Evolutionary conservation across 495 filamentous ascomycete species (phyloP), one percentile per base, ranked within the genome.

Genomic region (Talaromyces liani): DNA sequence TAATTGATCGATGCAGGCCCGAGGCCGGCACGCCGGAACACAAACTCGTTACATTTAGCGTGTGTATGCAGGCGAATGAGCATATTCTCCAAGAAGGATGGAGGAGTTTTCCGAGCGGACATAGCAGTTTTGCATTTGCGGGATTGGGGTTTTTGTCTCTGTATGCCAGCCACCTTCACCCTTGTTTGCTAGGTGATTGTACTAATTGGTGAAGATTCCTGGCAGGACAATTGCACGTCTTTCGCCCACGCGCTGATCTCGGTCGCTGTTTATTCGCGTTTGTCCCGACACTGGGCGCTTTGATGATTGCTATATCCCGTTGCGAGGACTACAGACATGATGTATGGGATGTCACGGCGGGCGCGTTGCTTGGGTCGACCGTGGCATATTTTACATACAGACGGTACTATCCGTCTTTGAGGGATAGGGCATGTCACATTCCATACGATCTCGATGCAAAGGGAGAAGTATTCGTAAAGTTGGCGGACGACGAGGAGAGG

Each of bases 261-360:
- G 77, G 81, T 4, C 83, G 82, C 20, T 83, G 83, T 55, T 76
- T 96, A 29, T 33, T 81, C 24, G 78, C 77, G 7, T 72, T 82
- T 24, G 69, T 80, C 1, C 95, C 95, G 4, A 68, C 96, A 2
- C 67, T 98, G 1, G 91, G 88, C 27, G 95, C 95, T 6, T 78
- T 87, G 4, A 73, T 97, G 79, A 92, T 98, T 65, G 92, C 92
- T 2, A 91, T 96, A 54, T 93, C 89, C n/a, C 83, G 94, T 6
- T 86, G 91, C 58, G 88, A 96, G 70, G 94, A 99, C 72, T 99
- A 99, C 71, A 77, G 94, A 27, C 94, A 99, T 67, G 95, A 98
- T 71, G 89, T 95, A 4, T 96, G 88, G 58, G 94, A 99, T 77
- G 95, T 99, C 20, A 88, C 85, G 25, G 78, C 79, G 16, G 94